Conservation (phyloP, 768 basidiomycete genomes). For the Podaxis sp. region DNA sequence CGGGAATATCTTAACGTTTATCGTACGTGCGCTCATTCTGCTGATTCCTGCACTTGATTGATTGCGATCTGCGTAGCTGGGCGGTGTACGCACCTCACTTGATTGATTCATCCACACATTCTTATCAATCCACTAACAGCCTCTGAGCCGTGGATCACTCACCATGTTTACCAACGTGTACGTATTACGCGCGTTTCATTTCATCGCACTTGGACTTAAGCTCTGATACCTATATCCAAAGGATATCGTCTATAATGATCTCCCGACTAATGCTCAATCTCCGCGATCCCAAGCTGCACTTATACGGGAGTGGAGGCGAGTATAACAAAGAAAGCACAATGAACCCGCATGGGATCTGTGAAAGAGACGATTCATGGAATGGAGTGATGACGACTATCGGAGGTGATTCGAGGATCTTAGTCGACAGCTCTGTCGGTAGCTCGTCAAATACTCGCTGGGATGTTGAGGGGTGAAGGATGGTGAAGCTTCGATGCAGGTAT, state of each 20-base stretch:
- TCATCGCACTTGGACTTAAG: neutral
- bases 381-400: no score
- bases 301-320: neutral
- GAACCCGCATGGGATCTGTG: neutral
- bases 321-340: neutral
- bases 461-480: no score
- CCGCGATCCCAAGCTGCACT: slow-evolving; percentile 1
- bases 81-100: slow-evolving; percentile 26
- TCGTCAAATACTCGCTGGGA: no score
- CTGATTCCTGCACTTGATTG: neutral
- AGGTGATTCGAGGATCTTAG: no score
- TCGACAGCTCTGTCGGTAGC: no score
- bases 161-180: neutral
- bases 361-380: neutral
- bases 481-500: no score
- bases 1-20: slow-evolving; percentile 36
- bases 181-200: neutral
- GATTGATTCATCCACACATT: neutral
- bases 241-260: neutral
- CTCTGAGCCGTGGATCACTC: neutral
- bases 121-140: neutral
- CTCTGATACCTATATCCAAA: neutral
- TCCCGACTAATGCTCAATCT: slow-evolving; percentile 5
- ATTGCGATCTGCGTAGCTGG: slow-evolving; percentile 24
- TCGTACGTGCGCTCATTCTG: slow-evolving; percentile 26